These are phyloP conservation scores for Pseudogymnoascus sp. DNA, from an alignment of 2,329 filamentous ascomycete genomes.

Conservation along the genomic window DNA sequence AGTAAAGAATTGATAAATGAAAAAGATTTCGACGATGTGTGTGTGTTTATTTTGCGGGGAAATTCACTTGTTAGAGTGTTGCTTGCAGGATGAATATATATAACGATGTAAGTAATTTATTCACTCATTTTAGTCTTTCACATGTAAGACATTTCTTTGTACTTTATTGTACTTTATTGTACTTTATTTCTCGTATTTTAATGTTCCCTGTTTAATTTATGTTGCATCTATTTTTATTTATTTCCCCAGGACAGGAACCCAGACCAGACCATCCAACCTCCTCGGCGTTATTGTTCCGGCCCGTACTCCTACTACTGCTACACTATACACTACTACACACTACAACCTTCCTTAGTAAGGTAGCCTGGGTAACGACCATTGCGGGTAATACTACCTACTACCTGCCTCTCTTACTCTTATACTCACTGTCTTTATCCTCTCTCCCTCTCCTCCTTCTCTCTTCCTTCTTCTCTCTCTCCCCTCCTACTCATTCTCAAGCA, in stretches of 20 bases:
- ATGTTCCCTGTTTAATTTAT: not conserved
- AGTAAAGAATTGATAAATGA: slow-evolving; percentile 9
- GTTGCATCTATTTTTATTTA: not conserved
- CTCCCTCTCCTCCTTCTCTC: not conserved
- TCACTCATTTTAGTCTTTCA: not conserved
- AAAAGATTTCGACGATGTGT: not conserved
- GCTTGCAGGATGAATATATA: not conserved
- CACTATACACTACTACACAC: not conserved
- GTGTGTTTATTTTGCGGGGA: not conserved
- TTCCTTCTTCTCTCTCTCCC: not conserved
- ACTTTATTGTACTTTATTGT: too few relatives aligned
- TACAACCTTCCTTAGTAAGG: slow-evolving; percentile 5
- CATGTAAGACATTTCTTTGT: not conserved
- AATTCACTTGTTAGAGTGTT: not conserved
- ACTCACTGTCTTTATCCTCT: not conserved
- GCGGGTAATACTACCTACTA: not conserved
- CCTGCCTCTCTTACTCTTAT: not conserved
- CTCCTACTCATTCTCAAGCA: slow-evolving; percentile 2
- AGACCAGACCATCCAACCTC: not conserved
- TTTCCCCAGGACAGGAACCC: not conserved
- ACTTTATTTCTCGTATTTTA: not conserved
- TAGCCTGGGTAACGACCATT: not conserved
- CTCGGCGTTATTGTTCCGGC: slow-evolving; percentile 1
- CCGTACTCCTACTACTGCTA: not conserved
- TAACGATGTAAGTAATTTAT: not conserved